These are phyloP conservation scores for Sonneratia alba DNA, from an alignment of 345 rosid species.

Conservation along the genomic window DNA sequence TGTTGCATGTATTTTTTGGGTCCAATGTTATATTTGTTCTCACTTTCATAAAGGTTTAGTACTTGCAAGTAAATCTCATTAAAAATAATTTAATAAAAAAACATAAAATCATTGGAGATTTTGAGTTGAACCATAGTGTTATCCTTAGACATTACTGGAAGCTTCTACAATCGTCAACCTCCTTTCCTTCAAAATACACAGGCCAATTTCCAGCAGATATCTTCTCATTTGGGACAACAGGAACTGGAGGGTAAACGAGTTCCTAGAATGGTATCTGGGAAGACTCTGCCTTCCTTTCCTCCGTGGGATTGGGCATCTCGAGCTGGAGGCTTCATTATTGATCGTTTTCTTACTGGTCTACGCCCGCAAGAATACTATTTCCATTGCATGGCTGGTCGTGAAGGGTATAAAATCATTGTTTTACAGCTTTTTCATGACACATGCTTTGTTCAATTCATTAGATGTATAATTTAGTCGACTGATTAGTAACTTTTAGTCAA, in stretches of 20 bases:
- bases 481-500: neutral
- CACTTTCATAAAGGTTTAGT: neutral
- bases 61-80: neutral
- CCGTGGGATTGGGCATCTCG: conserved; percentile 98
- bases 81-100: neutral
- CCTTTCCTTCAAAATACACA: conserved; percentile 29
- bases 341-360: conserved; percentile 94
- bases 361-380: conserved; percentile 99
- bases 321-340: conserved; percentile 92
- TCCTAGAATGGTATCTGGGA: conserved; percentile 98
- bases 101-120: neutral
- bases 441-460: neutral
- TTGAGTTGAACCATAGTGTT: neutral
- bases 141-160: neutral
- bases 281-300: conserved; percentile 90
- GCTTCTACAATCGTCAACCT: neutral
- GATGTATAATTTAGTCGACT: neutral
- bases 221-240: conserved; percentile 94
- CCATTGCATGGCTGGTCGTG: conserved; percentile 99
- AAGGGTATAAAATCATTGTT: conserved; percentile 50
- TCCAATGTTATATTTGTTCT: neutral
- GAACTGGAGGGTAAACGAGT: conserved; percentile 97
- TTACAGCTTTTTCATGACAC: neutral
- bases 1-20: neutral
- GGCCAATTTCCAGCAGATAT: conserved; percentile 99